Percentiles rank a stretch among this genome's conserved stretches.
phyloP scores from a whole-genome alignment of 331 rosid genomes.

The Pyracantha coccinea region DNA sequence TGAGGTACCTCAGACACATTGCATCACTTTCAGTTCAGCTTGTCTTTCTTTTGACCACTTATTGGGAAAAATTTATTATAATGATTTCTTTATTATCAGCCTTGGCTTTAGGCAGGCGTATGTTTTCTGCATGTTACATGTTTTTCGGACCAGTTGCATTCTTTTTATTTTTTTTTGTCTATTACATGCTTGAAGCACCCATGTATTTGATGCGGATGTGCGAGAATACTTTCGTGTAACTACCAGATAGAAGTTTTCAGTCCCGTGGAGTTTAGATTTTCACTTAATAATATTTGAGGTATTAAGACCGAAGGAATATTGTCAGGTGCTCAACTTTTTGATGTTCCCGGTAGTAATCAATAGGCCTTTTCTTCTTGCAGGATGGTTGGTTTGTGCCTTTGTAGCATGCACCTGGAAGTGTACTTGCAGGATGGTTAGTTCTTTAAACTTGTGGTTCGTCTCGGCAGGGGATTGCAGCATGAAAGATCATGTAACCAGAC shows the following conservation, averaged over 20 bases:
- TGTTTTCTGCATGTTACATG: background rate
- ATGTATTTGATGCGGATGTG: background rate
- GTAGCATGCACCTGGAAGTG: no score
- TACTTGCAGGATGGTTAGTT: no score
- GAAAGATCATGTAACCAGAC: no score
- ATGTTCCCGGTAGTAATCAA: background rate
- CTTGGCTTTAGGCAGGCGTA: background rate
- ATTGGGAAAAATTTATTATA: background rate
- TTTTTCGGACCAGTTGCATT: background rate
- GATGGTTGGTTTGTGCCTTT: background rate
- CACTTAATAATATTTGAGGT: background rate
- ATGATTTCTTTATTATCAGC: background rate
- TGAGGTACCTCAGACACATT: slow-evolving; percentile 9
- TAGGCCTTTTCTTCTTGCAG: background rate
- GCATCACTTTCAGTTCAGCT: background rate
- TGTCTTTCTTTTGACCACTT: background rate
- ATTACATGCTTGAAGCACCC: background rate
- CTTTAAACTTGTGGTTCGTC: no score
- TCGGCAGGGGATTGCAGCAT: no score
- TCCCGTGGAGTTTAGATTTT: background rate
- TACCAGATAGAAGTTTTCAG: background rate
- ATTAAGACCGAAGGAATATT: background rate
- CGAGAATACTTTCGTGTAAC: background rate
- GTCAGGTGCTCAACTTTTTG: background rate
- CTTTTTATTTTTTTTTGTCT: background rate